Percentiles rank a stretch among this genome's conserved stretches.
phyloP scores from a whole-genome alignment of 495 filamentous ascomycete genomes.

The Clavariopsis aquatica region DNA sequence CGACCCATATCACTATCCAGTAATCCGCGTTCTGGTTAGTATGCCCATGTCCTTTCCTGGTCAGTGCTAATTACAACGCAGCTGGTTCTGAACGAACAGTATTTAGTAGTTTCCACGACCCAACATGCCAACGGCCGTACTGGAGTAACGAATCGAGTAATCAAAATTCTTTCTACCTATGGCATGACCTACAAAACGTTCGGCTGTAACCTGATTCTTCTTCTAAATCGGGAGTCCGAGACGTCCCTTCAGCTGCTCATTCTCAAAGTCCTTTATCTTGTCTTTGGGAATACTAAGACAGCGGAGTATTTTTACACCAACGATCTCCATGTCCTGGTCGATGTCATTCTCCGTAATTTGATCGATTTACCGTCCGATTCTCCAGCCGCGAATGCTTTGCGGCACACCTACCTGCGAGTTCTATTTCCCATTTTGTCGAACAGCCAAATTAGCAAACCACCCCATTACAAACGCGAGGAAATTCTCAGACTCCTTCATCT shows the following conservation, averaged over 20 bases:
- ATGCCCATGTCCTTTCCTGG: not conserved
- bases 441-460: constrained; percentile 78
- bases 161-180: constrained; percentile 80
- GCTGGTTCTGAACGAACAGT: constrained; percentile 97
- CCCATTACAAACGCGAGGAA: constrained; percentile 90
- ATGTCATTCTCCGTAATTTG: constrained; percentile 94
- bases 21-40: constrained; percentile 86
- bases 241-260: constrained; percentile 91
- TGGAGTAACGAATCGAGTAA: constrained; percentile 76
- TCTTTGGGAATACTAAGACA: constrained; percentile 87
- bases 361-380: constrained; percentile 80
- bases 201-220: constrained; percentile 94
- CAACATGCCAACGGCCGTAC: constrained; percentile 49
- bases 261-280: constrained; percentile 88
- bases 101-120: constrained; percentile 77
- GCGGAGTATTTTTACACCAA: constrained; percentile 99
- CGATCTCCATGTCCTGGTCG: constrained; percentile 88
- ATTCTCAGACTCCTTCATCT: constrained; percentile 71
- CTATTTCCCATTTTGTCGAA: constrained; percentile 86
- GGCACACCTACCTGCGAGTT: constrained; percentile 98
- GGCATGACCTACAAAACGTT: constrained; percentile 87
- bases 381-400: constrained; percentile 56
- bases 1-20: constrained; percentile 95
- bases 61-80: constrained; percentile 42
- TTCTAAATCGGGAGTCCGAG: constrained; percentile 90